Evolutionary conservation across 805 yeast species (phyloP).

Genomic region (Grigorovia transvaalensis): DNA sequence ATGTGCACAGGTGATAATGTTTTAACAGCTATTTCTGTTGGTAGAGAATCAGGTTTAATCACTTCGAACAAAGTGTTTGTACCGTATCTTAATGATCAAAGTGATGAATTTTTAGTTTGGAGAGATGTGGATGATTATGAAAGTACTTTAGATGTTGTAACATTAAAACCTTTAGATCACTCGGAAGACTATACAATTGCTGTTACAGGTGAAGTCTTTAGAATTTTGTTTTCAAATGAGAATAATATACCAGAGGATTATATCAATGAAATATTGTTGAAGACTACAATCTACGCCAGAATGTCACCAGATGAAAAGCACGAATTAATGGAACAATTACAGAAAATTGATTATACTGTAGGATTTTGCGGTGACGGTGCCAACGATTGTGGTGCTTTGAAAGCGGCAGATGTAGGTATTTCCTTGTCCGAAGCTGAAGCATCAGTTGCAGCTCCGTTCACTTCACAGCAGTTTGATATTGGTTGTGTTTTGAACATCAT

Average conservation of each 20-base stretch:
- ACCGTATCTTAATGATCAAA: conserved; percentile 43
- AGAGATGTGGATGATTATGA: conserved; percentile 54
- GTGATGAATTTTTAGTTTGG: conserved; percentile 40
- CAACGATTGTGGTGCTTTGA: conserved; percentile 96
- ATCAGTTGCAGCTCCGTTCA: conserved; percentile 96
- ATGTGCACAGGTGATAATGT: conserved; percentile 99
- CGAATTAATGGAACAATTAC: conserved; percentile 82
- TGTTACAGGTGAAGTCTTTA: conserved; percentile 85
- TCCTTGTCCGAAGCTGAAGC: conserved; percentile 97
- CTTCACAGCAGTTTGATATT: conserved; percentile 81
- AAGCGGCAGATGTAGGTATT: conserved; percentile 95
- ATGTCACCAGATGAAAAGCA: conserved; percentile 99
- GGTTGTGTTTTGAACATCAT: conserved; percentile 88
- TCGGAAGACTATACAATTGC: conserved; percentile 56
- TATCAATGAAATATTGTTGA: conserved; percentile 53
- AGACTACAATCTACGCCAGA: conserved; percentile 76
- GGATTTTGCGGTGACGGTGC: conserved; percentile 99
- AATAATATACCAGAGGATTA: conserved; percentile 27
- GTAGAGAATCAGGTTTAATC: conserved; percentile 68
- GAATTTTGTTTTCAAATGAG: conserved; percentile 48
- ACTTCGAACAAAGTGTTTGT: conserved; percentile 42
- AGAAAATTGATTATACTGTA: conserved; percentile 76
- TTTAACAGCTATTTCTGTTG: conserved; percentile 89
- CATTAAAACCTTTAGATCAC: conserved; percentile 40
- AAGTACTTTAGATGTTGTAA: conserved; percentile 48